phyloP scores from a whole-genome alignment of 176 grass and related monocot genomes.

The Lolium perenne region DNA sequence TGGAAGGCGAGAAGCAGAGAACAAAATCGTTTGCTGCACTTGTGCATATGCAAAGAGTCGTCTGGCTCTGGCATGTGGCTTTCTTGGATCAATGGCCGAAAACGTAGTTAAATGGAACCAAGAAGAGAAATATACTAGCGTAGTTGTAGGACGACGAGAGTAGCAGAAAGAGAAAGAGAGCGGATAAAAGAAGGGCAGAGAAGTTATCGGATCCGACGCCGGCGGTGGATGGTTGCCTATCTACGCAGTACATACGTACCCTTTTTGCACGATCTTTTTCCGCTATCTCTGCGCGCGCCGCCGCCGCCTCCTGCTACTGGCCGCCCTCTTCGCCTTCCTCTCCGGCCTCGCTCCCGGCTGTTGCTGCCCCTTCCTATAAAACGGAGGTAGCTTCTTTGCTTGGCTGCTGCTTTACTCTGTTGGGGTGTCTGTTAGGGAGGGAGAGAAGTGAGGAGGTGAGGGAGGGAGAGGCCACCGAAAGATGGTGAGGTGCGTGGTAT shows the following conservation, averaged over 20 bases:
- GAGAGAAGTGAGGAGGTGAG: constrained; percentile 32
- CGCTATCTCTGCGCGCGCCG: constrained; percentile 32
- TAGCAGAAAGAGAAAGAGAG: background rate
- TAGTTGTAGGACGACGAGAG: constrained; percentile 14
- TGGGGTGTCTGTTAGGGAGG: constrained; percentile 29
- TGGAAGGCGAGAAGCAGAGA: background rate
- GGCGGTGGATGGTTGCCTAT: constrained; percentile 34
- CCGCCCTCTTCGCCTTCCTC: constrained; percentile 32
- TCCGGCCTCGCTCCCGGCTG: constrained; percentile 26
- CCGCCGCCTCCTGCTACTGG: constrained; percentile 30
- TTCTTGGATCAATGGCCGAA: constrained; percentile 64
- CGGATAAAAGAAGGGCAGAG: constrained; percentile 27
- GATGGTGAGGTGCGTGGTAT: constrained; percentile 61
- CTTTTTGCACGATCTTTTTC: constrained; percentile 47
- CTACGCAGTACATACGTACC: constrained; percentile 31
- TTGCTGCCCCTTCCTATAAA: constrained; percentile 25
- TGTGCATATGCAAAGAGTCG: constrained; percentile 4
- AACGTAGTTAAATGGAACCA: constrained; percentile 50
- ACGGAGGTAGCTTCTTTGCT: background rate
- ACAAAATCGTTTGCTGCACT: background rate
- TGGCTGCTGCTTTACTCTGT: constrained; percentile 14
- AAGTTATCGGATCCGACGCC: constrained; percentile 54
- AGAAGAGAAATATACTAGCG: constrained; percentile 36
- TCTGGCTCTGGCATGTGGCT: constrained; percentile 5
- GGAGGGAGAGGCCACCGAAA: constrained; percentile 50